Conservation (phyloP, 2,329 filamentous ascomycete genomes). For the Graphilbum ipis-grandicollis region DNA sequence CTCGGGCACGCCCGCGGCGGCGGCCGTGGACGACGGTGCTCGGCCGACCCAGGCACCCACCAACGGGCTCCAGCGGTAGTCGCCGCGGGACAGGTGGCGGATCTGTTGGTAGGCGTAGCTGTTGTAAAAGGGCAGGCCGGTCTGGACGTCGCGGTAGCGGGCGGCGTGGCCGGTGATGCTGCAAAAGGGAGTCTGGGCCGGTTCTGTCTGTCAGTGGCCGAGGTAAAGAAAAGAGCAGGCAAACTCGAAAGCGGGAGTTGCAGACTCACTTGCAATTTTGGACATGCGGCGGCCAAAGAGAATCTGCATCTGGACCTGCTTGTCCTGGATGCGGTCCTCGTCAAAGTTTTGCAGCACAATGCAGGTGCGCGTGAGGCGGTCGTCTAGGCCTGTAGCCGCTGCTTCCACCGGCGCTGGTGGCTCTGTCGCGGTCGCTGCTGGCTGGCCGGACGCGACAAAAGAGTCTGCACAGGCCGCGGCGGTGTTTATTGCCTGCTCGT, state of each 20-base stretch:
- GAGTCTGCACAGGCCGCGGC: too few species aligned
- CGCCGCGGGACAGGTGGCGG: conserved; percentile 51
- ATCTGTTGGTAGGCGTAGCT: conserved; percentile 68
- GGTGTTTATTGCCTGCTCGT: too few species aligned
- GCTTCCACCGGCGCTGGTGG: not conserved
- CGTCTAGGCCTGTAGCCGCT: conserved; percentile 5
- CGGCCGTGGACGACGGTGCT: conserved; percentile 42
- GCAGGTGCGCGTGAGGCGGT: conserved; percentile 38
- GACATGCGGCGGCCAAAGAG: conserved; percentile 42
- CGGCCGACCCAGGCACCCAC: conserved; percentile 70
- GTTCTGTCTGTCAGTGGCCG: conserved; percentile 20
- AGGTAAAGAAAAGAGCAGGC: not conserved
- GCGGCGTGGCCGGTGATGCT: conserved; percentile 71
- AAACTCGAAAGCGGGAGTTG: too few species aligned
- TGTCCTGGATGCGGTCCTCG: conserved; percentile 36
- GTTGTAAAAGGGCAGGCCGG: conserved; percentile 67
- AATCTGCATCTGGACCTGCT: conserved; percentile 38
- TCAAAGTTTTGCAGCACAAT: conserved; percentile 45
- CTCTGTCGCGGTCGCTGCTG: not conserved
- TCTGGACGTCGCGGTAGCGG: conserved; percentile 69
- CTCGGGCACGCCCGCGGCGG: conserved; percentile 62
- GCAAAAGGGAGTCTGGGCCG: conserved; percentile 41
- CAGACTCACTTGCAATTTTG: conserved; percentile 36
- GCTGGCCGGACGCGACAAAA: too few species aligned
- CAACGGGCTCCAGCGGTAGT: conserved; percentile 68